Percentiles rank a stretch among this genome's conserved stretches.
Evolutionary conservation across 441 rosid species (phyloP).

Genomic region (Eruca vesicaria): DNA sequence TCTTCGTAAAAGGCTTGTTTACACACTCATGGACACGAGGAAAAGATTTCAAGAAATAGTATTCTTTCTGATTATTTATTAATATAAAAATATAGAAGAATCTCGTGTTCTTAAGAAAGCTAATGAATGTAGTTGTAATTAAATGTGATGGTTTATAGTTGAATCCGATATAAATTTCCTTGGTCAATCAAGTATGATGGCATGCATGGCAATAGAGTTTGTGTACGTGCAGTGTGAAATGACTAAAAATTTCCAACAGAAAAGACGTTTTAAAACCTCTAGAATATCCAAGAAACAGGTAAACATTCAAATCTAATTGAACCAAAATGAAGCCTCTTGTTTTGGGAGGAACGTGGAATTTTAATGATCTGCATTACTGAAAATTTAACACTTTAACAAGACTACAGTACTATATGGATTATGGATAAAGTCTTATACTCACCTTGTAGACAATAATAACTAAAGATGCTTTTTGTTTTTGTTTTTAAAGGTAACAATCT

Average conservation of each 20-base stretch:
- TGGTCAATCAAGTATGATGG: not conserved
- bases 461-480: not conserved
- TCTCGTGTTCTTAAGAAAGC: not conserved
- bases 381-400: not conserved
- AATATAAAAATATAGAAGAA: not conserved
- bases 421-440: not conserved
- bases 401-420: not conserved
- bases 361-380: not conserved
- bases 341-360: not conserved
- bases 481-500: not conserved
- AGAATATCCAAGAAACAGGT: constrained; percentile 15
- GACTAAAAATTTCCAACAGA: constrained; percentile 9
- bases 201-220: constrained; percentile 9
- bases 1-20: not conserved
- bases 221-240: constrained; percentile 24
- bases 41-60: not conserved
- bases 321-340: not conserved
- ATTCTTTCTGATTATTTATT: not conserved
- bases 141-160: not conserved
- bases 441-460: not conserved
- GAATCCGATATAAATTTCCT: not conserved
- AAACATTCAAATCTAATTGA: constrained; percentile 6
- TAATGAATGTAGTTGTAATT: not conserved
- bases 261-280: constrained; percentile 5
- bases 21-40: constrained; percentile 5